Conservation (phyloP, 768 basidiomycete species). For the Dacryopinax primogenitus region DNA sequence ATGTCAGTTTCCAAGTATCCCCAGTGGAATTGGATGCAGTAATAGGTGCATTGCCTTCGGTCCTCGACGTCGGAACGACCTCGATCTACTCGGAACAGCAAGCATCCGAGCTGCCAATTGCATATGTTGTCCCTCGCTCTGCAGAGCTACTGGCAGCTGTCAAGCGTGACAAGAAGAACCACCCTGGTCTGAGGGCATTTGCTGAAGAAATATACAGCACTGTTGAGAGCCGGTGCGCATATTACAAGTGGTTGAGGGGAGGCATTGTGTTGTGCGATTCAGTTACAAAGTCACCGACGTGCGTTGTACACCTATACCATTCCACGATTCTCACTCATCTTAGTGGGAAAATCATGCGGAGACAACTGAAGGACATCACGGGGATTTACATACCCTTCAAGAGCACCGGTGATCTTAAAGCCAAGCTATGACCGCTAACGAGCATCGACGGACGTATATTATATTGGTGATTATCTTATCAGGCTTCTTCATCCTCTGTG, state of each 20-base stretch:
- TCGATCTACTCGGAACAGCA: slow-evolving; percentile 20
- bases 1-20: slow-evolving; percentile 21
- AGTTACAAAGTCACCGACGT: slow-evolving; percentile 18
- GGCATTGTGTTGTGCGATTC: slow-evolving; percentile 19
- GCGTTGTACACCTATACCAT: background rate
- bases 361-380: slow-evolving; percentile 19
- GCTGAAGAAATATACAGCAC: slow-evolving; percentile 16
- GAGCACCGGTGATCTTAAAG: slow-evolving; percentile 16
- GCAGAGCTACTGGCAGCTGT: slow-evolving; percentile 13
- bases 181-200: slow-evolving; percentile 14
- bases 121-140: slow-evolving; percentile 22
- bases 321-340: background rate
- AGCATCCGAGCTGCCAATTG: slow-evolving; percentile 21
- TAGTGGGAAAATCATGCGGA: slow-evolving; percentile 20
- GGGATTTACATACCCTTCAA: slow-evolving; percentile 14
- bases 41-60: slow-evolving; percentile 17
- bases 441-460: too few relatives aligned
- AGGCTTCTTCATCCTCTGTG: too few relatives aligned
- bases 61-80: slow-evolving; percentile 21
- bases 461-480: too few relatives aligned
- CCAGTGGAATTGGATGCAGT: slow-evolving; percentile 22
- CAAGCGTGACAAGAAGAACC: slow-evolving; percentile 5
- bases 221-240: slow-evolving; percentile 18
- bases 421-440: too few relatives aligned
- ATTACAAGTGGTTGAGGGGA: slow-evolving; percentile 24